Evolutionary conservation across 2,329 filamentous ascomycete genomes (phyloP).

Genomic region (Colletotrichum musicola): DNA sequence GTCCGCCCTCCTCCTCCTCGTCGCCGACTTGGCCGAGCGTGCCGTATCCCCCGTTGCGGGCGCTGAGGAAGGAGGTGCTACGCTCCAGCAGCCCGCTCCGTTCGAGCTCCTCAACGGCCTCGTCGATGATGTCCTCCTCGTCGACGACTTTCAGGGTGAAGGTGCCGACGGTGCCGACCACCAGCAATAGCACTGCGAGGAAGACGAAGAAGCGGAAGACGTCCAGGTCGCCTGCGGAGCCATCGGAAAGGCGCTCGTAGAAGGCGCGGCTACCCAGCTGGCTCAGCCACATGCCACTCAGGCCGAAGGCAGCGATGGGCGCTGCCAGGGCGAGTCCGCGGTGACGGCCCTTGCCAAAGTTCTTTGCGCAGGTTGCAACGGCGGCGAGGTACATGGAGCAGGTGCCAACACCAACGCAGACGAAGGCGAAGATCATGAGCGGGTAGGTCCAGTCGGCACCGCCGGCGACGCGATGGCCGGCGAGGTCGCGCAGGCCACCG

Average conservation of each 20-base stretch:
- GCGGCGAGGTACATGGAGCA: conserved; percentile 90
- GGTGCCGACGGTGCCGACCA: conserved; percentile 78
- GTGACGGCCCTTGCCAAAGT: conserved; percentile 90
- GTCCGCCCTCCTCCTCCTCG: conserved; percentile 59
- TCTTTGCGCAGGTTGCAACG: conserved; percentile 97
- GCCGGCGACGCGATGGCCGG: conserved; percentile 48
- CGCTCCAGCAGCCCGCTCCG: conserved; percentile 85
- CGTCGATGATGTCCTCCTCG: conserved; percentile 89
- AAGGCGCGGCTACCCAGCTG: conserved; percentile 86
- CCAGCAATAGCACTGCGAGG: conserved; percentile 77
- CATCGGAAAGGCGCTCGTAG: conserved; percentile 75
- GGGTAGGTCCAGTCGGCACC: conserved; percentile 75
- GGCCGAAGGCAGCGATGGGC: conserved; percentile 91
- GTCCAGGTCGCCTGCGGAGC: conserved; percentile 72
- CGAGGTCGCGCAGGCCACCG: conserved; percentile 36
- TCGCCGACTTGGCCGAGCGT: conserved; percentile 61
- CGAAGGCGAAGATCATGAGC: conserved; percentile 88
- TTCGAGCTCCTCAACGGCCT: conserved; percentile 91
- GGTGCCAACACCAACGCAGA: conserved; percentile 85
- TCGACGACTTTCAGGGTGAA: conserved; percentile 84
- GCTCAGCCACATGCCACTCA: conserved; percentile 96
- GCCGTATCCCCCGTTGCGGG: conserved; percentile 68
- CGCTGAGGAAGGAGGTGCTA: conserved; percentile 72
- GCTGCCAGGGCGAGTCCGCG: conserved; percentile 89
- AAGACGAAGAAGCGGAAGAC: conserved; percentile 93